These are phyloP conservation scores for Cicer yamashitae DNA, from an alignment of 306 rosid species.

Conservation along the genomic window DNA sequence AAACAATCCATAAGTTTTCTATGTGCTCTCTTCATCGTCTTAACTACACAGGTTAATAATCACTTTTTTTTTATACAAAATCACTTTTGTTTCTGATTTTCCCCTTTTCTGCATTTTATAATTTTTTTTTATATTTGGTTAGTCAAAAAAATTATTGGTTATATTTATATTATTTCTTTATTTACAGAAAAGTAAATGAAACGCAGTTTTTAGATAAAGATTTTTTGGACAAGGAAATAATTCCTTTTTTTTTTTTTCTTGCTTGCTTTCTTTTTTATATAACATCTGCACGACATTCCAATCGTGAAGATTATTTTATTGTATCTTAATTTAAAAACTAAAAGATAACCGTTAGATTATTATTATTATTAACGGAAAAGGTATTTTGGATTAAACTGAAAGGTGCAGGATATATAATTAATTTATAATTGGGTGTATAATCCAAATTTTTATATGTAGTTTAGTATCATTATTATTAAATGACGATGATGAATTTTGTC, in stretches of 20 bases:
- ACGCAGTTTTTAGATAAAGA: not conserved
- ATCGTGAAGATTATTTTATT: not conserved
- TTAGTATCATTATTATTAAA: not conserved
- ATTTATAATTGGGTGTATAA: not conserved
- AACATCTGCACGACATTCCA: constrained; percentile 7
- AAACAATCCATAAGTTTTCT: constrained; percentile 73
- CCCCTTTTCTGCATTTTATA: not conserved
- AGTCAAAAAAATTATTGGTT: not conserved
- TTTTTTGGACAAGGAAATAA: not conserved
- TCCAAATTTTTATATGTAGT: not conserved
- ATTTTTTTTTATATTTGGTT: not conserved
- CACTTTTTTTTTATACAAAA: too few species aligned
- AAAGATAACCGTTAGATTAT: not conserved
- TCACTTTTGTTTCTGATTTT: not conserved
- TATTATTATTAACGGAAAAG: too few species aligned
- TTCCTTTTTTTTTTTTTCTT: not conserved
- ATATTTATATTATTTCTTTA: not conserved
- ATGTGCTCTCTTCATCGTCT: constrained; percentile 75
- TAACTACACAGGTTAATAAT: constrained; percentile 74
- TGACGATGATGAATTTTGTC: not conserved
- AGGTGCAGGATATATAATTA: not conserved
- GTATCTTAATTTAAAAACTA: not conserved
- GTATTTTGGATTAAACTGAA: not conserved
- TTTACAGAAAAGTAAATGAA: not conserved
- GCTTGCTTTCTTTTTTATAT: not conserved